Evolutionary conservation across 2,329 filamentous ascomycete species (phyloP), one percentile per base, ranked within the genome.

Genomic region (Xylariaceae sp.): DNA sequence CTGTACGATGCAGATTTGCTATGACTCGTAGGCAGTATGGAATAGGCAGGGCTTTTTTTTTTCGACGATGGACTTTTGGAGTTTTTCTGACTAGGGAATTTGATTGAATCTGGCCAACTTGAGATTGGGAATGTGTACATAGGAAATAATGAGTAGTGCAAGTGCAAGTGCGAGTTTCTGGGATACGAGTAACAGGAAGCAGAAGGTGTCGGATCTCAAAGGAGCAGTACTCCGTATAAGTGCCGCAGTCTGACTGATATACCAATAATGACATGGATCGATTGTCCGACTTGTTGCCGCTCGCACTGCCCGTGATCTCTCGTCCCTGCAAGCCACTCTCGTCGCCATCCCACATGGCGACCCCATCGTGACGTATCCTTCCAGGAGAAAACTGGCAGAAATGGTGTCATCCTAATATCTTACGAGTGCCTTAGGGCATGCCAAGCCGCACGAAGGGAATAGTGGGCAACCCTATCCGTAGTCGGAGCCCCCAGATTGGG

Each of bases 1-100:
- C 1, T 70, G 66, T 18, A 84, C 71, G 18, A 73, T 73, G 72
- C 68, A 67, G 56, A 67, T 73, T 56, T 71, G 69, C 59, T 73
- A 71, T 55, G 71, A 73, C 47, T 6, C 30, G 30, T 63, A 59
- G 57, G 39, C 10, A 42, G 37, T 42, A 13, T 13, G 37, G 7
- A 13, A 13, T 13, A 18, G 37, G 5, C 11, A 42, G 37, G 11
- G n/a, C n/a, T 9, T 42, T 39, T 39, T 1, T 11, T 9, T 13
- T 9, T 10, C 37, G 37, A 42, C 37, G 37, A 42, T 42, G 37
- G 37, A 42, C 37, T 10, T 13, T 13, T 10, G 37, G 37, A 42
- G 37, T 42, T 42, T 39, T 42, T 42, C 11, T 42, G 37, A 13
- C 23, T 30, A 30, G 45, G 18, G 13, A 17, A 17, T 15, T 48